These are phyloP conservation scores for Backusella tuberculispora DNA, from an alignment of 192 early-diverging fungal species.

Conservation along the genomic window DNA sequence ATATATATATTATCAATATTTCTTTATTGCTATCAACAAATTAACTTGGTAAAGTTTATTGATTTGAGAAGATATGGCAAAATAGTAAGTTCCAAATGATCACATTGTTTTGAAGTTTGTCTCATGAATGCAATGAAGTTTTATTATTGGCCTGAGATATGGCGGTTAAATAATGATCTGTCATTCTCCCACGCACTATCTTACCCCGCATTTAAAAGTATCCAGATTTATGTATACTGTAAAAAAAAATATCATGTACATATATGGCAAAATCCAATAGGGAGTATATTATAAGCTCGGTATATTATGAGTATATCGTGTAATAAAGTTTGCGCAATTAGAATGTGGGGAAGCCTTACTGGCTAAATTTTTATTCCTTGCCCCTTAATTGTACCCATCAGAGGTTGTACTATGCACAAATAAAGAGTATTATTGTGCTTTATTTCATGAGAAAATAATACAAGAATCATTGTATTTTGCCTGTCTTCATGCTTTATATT, in stretches of 20 bases:
- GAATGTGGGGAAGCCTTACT: constrained; percentile 6
- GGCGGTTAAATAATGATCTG: constrained; percentile 4
- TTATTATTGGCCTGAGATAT: constrained; percentile 4
- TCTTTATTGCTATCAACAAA: no score
- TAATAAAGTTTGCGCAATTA: not conserved
- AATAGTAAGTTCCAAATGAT: not conserved
- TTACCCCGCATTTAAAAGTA: constrained; percentile 13
- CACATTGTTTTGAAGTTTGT: not conserved
- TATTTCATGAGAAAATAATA: constrained; percentile 17
- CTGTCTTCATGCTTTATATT: not conserved
- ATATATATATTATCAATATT: not conserved
- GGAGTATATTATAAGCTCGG: not conserved
- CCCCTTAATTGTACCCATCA: not conserved
- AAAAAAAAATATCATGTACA: constrained; percentile 10
- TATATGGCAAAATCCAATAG: constrained; percentile 13
- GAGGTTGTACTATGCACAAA: constrained; percentile 2
- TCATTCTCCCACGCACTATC: constrained; percentile 9
- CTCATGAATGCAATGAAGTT: not conserved
- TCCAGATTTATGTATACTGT: not conserved
- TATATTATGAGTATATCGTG: not conserved
- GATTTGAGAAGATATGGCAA: not conserved
- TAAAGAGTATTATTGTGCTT: not conserved
- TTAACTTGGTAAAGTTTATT: not conserved
- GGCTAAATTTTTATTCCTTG: constrained; percentile 3
- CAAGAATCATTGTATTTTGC: not conserved